These are phyloP conservation scores for Jamesozyma spencerorum DNA, from an alignment of 805 yeast genomes.

Conservation along the genomic window DNA sequence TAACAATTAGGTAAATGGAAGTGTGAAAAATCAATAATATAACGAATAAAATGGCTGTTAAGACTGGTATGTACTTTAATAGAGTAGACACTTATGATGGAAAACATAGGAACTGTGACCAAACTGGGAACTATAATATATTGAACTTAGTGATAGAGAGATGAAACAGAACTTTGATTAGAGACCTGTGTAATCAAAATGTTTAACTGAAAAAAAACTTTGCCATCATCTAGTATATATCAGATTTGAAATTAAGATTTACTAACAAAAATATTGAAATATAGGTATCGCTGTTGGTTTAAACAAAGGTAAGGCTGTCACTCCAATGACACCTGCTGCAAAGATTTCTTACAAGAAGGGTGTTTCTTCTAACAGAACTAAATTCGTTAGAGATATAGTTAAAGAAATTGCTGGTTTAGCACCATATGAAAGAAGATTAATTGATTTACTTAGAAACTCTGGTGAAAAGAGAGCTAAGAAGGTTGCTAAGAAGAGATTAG, in stretches of 20 bases:
- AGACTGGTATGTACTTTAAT: conserved; percentile 35
- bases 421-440: conserved; percentile 99
- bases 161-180: too few relatives aligned
- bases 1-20: not conserved
- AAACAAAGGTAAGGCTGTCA: conserved; percentile 98
- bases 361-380: conserved; percentile 88
- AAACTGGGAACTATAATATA: too few relatives aligned
- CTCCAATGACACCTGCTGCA: conserved; percentile 73
- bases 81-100: not conserved
- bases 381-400: conserved; percentile 89
- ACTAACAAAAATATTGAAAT: not conserved
- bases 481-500: conserved; percentile 99
- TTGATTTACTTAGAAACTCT: conserved; percentile 98
- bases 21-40: conserved; percentile 1
- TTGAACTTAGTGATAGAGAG: too few relatives aligned
- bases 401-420: conserved; percentile 98
- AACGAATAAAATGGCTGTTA: conserved; percentile 39
- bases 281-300: conserved; percentile 71
- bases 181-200: too few relatives aligned
- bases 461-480: conserved; percentile 99
- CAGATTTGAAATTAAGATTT: not conserved
- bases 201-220: too few relatives aligned
- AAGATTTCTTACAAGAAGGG: conserved; percentile 96
- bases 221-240: too few relatives aligned
- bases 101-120: too few relatives aligned